Base-by-base conservation (phyloP, 164 flowering plant species). In the Umbellularia californica region DNA sequence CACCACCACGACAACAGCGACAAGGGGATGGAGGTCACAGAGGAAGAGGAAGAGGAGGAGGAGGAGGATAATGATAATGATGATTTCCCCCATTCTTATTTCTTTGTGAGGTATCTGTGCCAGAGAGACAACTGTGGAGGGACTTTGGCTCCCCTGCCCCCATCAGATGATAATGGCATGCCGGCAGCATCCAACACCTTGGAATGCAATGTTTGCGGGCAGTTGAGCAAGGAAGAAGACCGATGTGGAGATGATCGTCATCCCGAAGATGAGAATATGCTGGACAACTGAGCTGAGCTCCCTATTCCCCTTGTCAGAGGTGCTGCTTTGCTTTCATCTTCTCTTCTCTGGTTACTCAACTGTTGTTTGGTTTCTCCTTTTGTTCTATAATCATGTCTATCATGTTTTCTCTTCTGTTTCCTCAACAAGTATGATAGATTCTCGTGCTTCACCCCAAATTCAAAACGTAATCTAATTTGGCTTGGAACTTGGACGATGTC, bases 161-260 rank as follows among this genome's bases (percentile, higher is more conserved):
- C 92, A 2, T 87, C 88, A 1, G 69, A 80, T 1, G 77, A 75
- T 58, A 76, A 75, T 55, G 78, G 69, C 65, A 20, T 71, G 2
- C 5, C 35, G 35, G 35, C 35, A 30, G 58, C 80, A 15, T 81
- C 89, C 58, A 73, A 79, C 72, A 55, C 87, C 9, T 78, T 92
- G 89, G 98, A 95, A 80, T 95, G 99, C 79, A 92, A 90, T 86
- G 94, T 85, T 17, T 95, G 97, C 77, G 94, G 97, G 22, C 79
- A 75, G 47, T 76, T 88, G 69, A 87, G 79, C 78, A 76, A 74
- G 0, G 78, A 78, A 20, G 81, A 77, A 25, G 73, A 70, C 5
- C 15, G 60, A 11, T 75, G 65, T 64, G 70, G 23, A 55, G 79
- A 52, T 23, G 82, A 50, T 62, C 68, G 41, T 33, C 77, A 72